phyloP scores from a whole-genome alignment of 371 early-diverging fungal genomes.

The Mortierella sp. region DNA sequence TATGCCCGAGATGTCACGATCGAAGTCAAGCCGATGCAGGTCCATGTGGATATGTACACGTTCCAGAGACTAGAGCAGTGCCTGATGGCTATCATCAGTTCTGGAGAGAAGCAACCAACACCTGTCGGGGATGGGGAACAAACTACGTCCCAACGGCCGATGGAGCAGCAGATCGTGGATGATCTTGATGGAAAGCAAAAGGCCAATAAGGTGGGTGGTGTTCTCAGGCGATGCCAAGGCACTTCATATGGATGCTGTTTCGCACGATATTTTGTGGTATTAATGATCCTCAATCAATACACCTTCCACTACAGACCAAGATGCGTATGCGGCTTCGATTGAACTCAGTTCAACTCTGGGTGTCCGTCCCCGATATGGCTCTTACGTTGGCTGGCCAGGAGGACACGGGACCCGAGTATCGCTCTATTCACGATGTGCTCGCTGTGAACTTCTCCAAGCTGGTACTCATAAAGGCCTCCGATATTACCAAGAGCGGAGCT shows the following conservation, averaged over 20 bases:
- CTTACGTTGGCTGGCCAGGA: slow-evolving; percentile 9
- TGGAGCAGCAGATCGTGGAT: slow-evolving; percentile 36
- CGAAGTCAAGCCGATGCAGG: slow-evolving; percentile 62
- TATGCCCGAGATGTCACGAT: slow-evolving; percentile 59
- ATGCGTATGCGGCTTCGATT: slow-evolving; percentile 39
- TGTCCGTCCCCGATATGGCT: slow-evolving; percentile 50
- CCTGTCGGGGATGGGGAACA: slow-evolving; percentile 10
- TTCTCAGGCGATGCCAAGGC: too few species aligned
- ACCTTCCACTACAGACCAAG: slow-evolving; percentile 1
- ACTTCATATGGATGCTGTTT: too few species aligned
- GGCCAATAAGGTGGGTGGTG: slow-evolving; percentile 14
- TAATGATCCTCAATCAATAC: background rate
- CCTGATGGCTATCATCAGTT: slow-evolving; percentile 50
- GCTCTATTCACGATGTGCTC: slow-evolving; percentile 44
- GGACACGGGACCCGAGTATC: slow-evolving; percentile 42
- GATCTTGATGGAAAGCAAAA: slow-evolving; percentile 21
- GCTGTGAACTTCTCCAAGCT: slow-evolving; percentile 42
- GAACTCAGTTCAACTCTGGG: slow-evolving; percentile 47
- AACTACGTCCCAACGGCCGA: slow-evolving; percentile 2
- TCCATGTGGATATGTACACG: slow-evolving; percentile 63
- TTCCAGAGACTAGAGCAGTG: slow-evolving; percentile 62
- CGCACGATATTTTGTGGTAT: background rate
- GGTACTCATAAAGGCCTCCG: slow-evolving; percentile 20
- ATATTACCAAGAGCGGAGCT: background rate
- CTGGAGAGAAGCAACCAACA: slow-evolving; percentile 2